Conservation (phyloP, 2,329 filamentous ascomycete species). For the Pseudomassariella vexata region DNA sequence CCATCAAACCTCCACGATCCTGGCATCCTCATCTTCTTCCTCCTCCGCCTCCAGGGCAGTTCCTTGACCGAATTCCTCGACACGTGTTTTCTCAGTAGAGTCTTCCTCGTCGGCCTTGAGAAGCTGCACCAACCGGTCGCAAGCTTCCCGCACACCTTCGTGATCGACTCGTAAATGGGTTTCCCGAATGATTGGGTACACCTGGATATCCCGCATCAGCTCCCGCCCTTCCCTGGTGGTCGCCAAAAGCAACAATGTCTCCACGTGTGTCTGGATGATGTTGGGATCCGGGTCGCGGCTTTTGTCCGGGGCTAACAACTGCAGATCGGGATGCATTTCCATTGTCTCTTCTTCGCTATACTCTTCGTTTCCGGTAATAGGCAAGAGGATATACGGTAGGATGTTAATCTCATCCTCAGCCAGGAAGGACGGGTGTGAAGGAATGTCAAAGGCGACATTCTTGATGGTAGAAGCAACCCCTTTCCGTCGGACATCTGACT, state of each 20-base stretch:
- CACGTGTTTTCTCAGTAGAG: conserved; percentile 29
- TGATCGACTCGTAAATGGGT: conserved; percentile 73
- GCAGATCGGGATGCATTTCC: conserved; percentile 83
- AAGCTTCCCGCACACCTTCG: conserved; percentile 75
- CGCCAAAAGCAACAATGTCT: conserved; percentile 79
- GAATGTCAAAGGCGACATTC: conserved; percentile 80
- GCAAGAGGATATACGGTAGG: conserved; percentile 81
- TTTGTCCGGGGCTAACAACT: conserved; percentile 86
- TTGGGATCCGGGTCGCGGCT: conserved; percentile 68
- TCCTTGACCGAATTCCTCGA: conserved; percentile 38
- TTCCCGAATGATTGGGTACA: conserved; percentile 87
- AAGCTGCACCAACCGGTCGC: conserved; percentile 85
- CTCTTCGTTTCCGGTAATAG: conserved; percentile 82
- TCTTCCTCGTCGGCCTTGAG: conserved; percentile 73
- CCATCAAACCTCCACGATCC: conserved; percentile 49
- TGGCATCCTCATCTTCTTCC: conserved; percentile 44
- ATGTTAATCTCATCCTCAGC: conserved; percentile 70
- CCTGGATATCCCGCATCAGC: conserved; percentile 66
- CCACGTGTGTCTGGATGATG: conserved; percentile 81
- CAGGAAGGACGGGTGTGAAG: conserved; percentile 66
- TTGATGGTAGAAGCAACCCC: conserved; percentile 97
- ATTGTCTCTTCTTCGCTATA: conserved; percentile 82
- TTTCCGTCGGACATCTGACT: conserved; percentile 73
- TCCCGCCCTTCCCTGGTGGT: conserved; percentile 73
- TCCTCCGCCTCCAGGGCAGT: conserved; percentile 17